phyloP scores from a whole-genome alignment of 2,329 filamentous ascomycete genomes.

The Cyphellophora attinorum region DNA sequence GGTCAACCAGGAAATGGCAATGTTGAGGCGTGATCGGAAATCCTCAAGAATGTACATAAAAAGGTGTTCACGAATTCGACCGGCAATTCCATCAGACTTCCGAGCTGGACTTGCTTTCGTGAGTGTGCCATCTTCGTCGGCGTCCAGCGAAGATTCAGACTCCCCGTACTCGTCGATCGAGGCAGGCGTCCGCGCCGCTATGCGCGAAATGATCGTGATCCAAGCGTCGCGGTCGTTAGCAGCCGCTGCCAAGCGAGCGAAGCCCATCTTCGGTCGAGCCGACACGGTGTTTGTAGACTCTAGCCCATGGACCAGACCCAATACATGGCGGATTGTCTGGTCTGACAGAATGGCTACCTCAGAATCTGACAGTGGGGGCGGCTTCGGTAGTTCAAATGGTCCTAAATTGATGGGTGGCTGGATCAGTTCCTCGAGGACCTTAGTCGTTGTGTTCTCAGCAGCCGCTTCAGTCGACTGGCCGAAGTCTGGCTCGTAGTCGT shows the following conservation, averaged over 20 bases:
- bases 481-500: constrained; percentile 88
- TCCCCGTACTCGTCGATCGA: constrained; percentile 59
- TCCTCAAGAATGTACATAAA: constrained; percentile 85
- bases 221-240: constrained; percentile 80
- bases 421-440: constrained; percentile 35
- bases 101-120: constrained; percentile 21
- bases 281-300: constrained; percentile 48
- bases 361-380: constrained; percentile 61
- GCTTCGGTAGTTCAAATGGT: constrained; percentile 69
- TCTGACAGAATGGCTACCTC: constrained; percentile 66
- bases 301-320: constrained; percentile 64
- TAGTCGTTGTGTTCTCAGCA: constrained; percentile 57
- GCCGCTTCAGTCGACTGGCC: constrained; percentile 66
- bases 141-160: constrained; percentile 36
- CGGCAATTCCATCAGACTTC: constrained; percentile 29
- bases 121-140: constrained; percentile 18
- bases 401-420: constrained; percentile 50
- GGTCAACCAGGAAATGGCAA: constrained; percentile 86
- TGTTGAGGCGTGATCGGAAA: constrained; percentile 79
- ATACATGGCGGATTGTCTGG: constrained; percentile 65
- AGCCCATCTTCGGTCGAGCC: constrained; percentile 53
- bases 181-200: constrained; percentile 69
- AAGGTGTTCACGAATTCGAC: constrained; percentile 68
- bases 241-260: constrained; percentile 75
- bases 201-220: constrained; percentile 75